Percentiles rank a stretch among this genome's conserved stretches.
Evolutionary conservation across 1,284 basidiomycete genomes (phyloP).

Genomic region (Leccinum insolens): DNA sequence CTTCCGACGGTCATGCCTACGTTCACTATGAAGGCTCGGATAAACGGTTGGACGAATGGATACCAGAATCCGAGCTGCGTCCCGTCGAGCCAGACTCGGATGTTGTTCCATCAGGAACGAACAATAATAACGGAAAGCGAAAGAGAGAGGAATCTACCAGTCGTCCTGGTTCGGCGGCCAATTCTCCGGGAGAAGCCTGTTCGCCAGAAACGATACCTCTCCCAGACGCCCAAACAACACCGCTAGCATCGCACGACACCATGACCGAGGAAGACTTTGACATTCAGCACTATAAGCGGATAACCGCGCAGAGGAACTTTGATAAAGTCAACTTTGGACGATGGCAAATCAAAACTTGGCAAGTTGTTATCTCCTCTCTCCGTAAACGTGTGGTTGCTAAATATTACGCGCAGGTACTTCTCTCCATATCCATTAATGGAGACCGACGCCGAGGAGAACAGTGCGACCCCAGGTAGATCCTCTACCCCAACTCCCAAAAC

Average conservation of each 20-base stretch:
- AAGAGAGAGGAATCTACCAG: constrained; percentile 36
- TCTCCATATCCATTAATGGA: constrained; percentile 84
- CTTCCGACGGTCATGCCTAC: constrained; percentile 53
- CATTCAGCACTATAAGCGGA: constrained; percentile 64
- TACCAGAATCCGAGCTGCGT: constrained; percentile 47
- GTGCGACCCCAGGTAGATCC: constrained; percentile 13
- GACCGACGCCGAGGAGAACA: constrained; percentile 55
- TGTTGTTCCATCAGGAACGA: constrained; percentile 22
- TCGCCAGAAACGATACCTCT: constrained; percentile 14
- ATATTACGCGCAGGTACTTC: constrained; percentile 66
- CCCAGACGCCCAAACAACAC: constrained; percentile 6
- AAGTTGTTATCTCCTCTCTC: constrained; percentile 30
- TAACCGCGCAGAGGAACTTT: constrained; percentile 74
- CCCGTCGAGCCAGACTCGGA: constrained; percentile 22
- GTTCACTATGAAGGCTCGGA: constrained; percentile 73
- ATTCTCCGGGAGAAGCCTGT: constrained; percentile 19
- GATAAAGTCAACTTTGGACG: constrained; percentile 75
- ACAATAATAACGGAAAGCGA: constrained; percentile 23
- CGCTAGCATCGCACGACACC: constrained; percentile 8
- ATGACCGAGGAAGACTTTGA: constrained; percentile 74
- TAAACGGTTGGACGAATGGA: constrained; percentile 80
- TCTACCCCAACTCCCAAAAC: constrained; percentile 40
- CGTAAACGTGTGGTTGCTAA: not conserved
- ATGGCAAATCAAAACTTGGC: constrained; percentile 84
- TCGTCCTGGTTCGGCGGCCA: constrained; percentile 20